Base-by-base conservation (phyloP, 2,329 filamentous ascomycete genomes). In the Fusarium longipes region DNA sequence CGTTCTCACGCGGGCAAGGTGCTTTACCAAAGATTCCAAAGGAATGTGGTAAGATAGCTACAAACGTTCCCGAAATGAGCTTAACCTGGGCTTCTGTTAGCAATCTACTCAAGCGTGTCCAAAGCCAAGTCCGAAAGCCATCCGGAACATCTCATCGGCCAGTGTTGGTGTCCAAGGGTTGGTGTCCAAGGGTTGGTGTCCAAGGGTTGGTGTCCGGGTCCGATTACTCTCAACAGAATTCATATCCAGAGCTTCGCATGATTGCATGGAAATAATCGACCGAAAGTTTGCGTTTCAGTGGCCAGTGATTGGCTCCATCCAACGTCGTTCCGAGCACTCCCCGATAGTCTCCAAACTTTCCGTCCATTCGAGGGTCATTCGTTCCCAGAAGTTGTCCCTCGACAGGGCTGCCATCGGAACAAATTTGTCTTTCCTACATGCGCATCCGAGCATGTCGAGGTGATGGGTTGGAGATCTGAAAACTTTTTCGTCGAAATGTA, bases 31-130 rank as follows among this genome's bases (percentile, higher is more conserved):
- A 67, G 72, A 79, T 79, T 77, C 76, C 75, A 68, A 79, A 78
- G 77, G 77, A 79, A 77, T 74, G 76, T 79, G 76, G 75, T 76
- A 75, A 75, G 74, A 74, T 76, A 74, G 74, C 73, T 75, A 70
- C 52, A 76, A 77, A 76, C 75, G 76, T 78, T 79, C 74, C 76
- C 70, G 74, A 79, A 79, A 79, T 76, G 73, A 80, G 77, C 73
- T 77, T 74, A 79, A 80, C 78, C 78, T 79, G 50, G 24, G 4
- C 17, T n/a, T 35, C 24, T 25, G 63, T 78, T 67, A 78, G 75
- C 55, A 57, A 42, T 54, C 18, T 53, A 32, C 29, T 55, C 10
- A 7, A 29, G 14, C 18, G 15, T 22, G 18, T 36, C 27, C 27
- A 33, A 30, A 38, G 33, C 47, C 50, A 24, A 45, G 29, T 39